Evolutionary conservation across 1,284 basidiomycete species (phyloP).

Genomic region (Papiliotrema terrestris): DNA sequence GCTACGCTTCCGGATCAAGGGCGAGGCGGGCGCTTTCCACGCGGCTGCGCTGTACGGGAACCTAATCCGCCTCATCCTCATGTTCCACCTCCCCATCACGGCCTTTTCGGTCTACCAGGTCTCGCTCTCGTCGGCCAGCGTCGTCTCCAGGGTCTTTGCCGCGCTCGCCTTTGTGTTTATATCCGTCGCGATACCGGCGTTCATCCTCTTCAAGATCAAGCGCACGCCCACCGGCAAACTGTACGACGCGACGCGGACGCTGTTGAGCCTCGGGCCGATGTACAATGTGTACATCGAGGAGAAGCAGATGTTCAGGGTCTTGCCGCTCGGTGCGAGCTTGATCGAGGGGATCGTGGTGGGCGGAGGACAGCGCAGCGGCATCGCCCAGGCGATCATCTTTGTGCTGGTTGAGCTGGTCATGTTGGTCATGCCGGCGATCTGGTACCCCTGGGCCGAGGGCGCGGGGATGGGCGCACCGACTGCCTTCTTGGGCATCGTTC

Average conservation of each 20-base stretch:
- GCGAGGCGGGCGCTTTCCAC: constrained; percentile 50
- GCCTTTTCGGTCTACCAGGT: constrained; percentile 87
- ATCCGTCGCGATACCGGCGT: constrained; percentile 70
- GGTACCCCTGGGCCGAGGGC: constrained; percentile 94
- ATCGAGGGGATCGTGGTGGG: constrained; percentile 78
- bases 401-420: constrained; percentile 77
- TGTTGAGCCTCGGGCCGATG: constrained; percentile 86
- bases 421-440: constrained; percentile 80
- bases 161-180: constrained; percentile 63
- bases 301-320: constrained; percentile 79
- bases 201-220: constrained; percentile 70
- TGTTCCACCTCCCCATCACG: constrained; percentile 92
- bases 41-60: constrained; percentile 62
- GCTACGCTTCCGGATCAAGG: constrained; percentile 45
- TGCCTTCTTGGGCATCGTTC: constrained; percentile 82
- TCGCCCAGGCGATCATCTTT: constrained; percentile 84
- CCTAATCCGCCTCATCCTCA: constrained; percentile 77
- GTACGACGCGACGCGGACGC: constrained; percentile 87
- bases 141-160: constrained; percentile 45
- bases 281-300: constrained; percentile 94
- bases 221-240: constrained; percentile 81
- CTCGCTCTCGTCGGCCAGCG: constrained; percentile 57
- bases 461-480: constrained; percentile 93
- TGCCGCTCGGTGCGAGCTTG: constrained; percentile 77
- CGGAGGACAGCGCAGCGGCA: constrained; percentile 81